Evolutionary conservation across 495 filamentous ascomycete genomes (phyloP), one percentile per base, ranked within the genome.

Genomic region (Daldinia loculata): DNA sequence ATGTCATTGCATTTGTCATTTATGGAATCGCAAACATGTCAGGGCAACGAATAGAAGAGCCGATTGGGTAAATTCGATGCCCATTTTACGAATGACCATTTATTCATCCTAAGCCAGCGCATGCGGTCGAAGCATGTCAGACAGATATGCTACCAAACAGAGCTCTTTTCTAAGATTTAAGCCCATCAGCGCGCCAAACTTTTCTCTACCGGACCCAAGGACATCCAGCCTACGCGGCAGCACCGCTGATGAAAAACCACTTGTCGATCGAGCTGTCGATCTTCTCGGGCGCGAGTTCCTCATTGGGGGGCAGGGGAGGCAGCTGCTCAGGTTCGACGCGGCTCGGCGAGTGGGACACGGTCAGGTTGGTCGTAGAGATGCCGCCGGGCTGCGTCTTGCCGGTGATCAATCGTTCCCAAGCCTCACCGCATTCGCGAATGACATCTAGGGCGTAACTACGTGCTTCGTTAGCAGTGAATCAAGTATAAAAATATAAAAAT

Each of bases 231-330:
- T 94, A 97, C 61, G 92, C 88, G 74, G 95, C 92, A 80, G 95
- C 95, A 80, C 95, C 95, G 79, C 95, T 98, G 84, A 99, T 99
- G 88, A 97, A 99, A 90, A 99, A 99, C 95, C 96, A 99, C 88
- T 99, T 99, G 89, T 99, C 95, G 78, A 98, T 97, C 84, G 90
- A 95, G 75, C 90, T 89, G 79, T 99, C 95, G 74, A 98, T 97
- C 66, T 94, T 92, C 61, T 92, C 95, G 61, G 95, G 92, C 19
- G 85, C 78, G 15, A 94, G 84, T 72, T 95, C 89, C 86, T 98
- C 87, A 77, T 88, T 84, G 62, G 85, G 81, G 58, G 93, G 92
- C 39, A 97, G 88, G 65, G 86, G 87, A 53, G 90, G 87, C 62
- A 96, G 82, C 80, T 89, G 83, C 73, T 81, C 80, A 56, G 85